These are phyloP conservation scores for Ploettnerulaceae sp. DNA, from an alignment of 2,329 filamentous ascomycete species.

Conservation along the genomic window DNA sequence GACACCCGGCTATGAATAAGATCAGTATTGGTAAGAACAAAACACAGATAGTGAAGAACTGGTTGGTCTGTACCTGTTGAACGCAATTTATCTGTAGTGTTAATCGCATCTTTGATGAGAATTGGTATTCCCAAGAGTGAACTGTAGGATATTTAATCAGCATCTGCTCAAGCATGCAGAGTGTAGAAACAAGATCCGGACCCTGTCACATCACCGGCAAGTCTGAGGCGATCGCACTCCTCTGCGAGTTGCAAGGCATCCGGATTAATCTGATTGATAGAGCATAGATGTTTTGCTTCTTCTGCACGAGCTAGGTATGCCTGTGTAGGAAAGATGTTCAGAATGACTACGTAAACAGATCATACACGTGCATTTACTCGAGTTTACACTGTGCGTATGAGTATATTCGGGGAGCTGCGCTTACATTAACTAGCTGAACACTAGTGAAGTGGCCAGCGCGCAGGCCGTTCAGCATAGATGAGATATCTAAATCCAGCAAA, in stretches of 20 bases:
- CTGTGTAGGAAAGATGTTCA: too few relatives aligned
- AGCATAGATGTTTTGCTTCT: conserved; percentile 14
- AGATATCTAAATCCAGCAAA: too few relatives aligned
- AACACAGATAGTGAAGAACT: too few relatives aligned
- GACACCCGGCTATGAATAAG: too few relatives aligned
- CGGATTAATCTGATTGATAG: conserved; percentile 27
- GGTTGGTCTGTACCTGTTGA: too few relatives aligned
- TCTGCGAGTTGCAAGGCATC: conserved; percentile 24
- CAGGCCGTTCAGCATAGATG: too few relatives aligned
- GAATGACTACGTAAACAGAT: too few relatives aligned
- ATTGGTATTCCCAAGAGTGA: conserved; percentile 54
- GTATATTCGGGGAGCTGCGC: too few relatives aligned
- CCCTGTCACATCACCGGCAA: background rate
- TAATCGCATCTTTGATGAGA: conserved; percentile 56
- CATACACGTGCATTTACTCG: too few relatives aligned
- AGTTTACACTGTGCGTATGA: too few relatives aligned
- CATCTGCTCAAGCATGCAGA: background rate
- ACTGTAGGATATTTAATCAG: conserved; percentile 5
- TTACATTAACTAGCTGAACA: background rate
- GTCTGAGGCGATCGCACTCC: conserved; percentile 14
- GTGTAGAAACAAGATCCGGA: background rate
- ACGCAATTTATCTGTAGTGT: conserved; percentile 51
- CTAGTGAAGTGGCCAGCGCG: background rate
- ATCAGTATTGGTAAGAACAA: too few relatives aligned
- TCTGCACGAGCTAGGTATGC: conserved; percentile 24